A percentile compares a stretch with the other conserved stretches of the same genome.
Conservation (phyloP, 2,329 filamentous ascomycete genomes). For the Verticillium longisporum region DNA sequence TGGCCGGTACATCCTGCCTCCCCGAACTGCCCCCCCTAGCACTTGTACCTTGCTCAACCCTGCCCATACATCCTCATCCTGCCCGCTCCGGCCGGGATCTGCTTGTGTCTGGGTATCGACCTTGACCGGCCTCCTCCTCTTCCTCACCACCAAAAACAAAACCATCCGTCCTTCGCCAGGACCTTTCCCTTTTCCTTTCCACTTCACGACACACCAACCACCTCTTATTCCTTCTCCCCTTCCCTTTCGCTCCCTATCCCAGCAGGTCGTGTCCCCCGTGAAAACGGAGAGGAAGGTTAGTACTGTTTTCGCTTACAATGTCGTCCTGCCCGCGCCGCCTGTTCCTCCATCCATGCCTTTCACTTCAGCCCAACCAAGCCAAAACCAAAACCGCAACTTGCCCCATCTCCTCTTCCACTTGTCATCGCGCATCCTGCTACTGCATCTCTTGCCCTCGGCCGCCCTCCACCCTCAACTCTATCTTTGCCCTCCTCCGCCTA, state of each 20-base stretch:
- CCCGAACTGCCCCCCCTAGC: neutral
- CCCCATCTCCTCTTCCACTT: conserved; percentile 3
- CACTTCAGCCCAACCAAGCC: conserved; percentile 4
- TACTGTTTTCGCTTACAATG: neutral
- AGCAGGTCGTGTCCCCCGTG: conserved; percentile 7
- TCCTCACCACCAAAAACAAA: conserved; percentile 15
- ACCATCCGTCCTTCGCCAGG: conserved; percentile 11
- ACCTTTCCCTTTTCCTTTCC: conserved; percentile 17
- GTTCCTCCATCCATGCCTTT: neutral
- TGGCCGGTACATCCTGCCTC: neutral
- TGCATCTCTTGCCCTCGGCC: conserved; percentile 1
- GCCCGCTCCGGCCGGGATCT: neutral
- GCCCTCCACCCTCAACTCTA: neutral
- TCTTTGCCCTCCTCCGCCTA: conserved; percentile 9
- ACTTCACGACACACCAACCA: conserved; percentile 28
- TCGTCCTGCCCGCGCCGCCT: conserved; percentile 7
- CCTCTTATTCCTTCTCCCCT: conserved; percentile 14
- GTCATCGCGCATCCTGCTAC: neutral
- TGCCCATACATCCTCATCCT: neutral
- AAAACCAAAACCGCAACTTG: neutral
- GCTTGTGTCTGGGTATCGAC: neutral
- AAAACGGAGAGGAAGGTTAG: conserved; percentile 14
- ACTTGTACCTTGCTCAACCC: neutral
- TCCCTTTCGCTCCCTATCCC: neutral
- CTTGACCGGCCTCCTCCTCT: conserved; percentile 4